A percentile compares a stretch with the other conserved stretches of the same genome.
phyloP scores from a whole-genome alignment of 1,284 basidiomycete species.

The Rhodotorula glutinis region DNA sequence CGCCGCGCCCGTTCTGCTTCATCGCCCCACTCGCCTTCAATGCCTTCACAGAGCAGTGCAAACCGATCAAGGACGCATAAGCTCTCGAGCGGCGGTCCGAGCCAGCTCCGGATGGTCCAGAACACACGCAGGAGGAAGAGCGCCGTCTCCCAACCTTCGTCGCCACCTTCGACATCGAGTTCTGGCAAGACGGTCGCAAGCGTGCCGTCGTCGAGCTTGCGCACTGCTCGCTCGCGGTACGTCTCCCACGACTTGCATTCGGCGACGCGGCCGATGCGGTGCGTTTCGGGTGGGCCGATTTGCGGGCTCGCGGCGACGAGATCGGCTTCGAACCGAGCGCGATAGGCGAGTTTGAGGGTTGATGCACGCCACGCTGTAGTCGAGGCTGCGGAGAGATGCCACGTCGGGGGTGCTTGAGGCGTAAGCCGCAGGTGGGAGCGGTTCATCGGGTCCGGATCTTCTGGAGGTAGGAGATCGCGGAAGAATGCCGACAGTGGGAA shows the following conservation, averaged over 20 bases:
- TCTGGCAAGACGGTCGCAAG: background rate
- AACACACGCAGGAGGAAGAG: constrained; percentile 26
- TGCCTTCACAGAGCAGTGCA: constrained; percentile 18
- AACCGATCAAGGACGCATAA: constrained; percentile 34
- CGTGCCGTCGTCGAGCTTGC: constrained; percentile 1
- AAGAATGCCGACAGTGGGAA: constrained; percentile 18
- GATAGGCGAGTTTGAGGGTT: constrained; percentile 30
- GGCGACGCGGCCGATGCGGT: constrained; percentile 27
- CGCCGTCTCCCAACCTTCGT: constrained; percentile 14
- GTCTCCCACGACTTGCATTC: constrained; percentile 13
- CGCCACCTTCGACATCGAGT: constrained; percentile 3
- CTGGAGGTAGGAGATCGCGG: background rate
- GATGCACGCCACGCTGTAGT: constrained; percentile 13
- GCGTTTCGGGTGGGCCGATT: constrained; percentile 7
- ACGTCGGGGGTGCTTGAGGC: constrained; percentile 33
- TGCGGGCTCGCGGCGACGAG: constrained; percentile 5
- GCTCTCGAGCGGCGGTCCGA: constrained; percentile 30
- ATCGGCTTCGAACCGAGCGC: constrained; percentile 34
- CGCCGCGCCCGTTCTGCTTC: background rate
- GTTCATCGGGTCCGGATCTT: background rate
- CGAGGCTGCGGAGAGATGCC: constrained; percentile 15
- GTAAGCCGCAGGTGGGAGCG: constrained; percentile 35
- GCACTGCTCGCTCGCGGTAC: constrained; percentile 25
- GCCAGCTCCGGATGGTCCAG: constrained; percentile 34
- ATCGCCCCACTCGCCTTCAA: background rate